phyloP scores from a whole-genome alignment of 345 rosid species.

The Salix arbutifolia region DNA sequence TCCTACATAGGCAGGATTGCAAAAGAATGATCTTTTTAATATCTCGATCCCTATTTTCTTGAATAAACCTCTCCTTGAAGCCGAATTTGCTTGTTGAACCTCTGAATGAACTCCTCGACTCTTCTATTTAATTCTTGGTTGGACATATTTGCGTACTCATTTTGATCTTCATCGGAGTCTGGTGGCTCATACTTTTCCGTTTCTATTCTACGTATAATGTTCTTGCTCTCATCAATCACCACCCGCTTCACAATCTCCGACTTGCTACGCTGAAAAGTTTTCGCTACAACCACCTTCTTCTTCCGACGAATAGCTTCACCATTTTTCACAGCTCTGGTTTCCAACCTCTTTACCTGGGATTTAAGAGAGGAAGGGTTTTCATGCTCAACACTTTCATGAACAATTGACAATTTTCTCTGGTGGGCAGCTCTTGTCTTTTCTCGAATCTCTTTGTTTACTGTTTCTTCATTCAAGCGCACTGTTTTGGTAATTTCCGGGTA shows the following conservation, averaged over 20 bases:
- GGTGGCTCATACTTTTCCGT: background rate
- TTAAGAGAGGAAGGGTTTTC: background rate
- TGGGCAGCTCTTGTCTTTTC: background rate
- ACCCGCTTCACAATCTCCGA: slow-evolving; percentile 38
- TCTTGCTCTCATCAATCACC: slow-evolving; percentile 28
- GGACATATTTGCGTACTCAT: slow-evolving; percentile 63
- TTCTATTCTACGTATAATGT: slow-evolving; percentile 16
- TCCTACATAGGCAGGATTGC: background rate
- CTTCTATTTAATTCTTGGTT: slow-evolving; percentile 64
- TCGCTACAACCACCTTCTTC: slow-evolving; percentile 7
- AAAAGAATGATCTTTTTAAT: background rate
- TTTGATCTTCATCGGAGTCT: slow-evolving; percentile 22
- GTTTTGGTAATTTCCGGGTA: slow-evolving; percentile 5
- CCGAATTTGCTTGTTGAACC: slow-evolving; percentile 54
- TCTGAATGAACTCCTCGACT: slow-evolving; percentile 69
- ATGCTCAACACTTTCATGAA: slow-evolving; percentile 8
- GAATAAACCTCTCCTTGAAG: slow-evolving; percentile 30
- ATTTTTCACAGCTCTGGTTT: background rate
- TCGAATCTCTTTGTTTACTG: background rate
- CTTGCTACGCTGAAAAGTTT: slow-evolving; percentile 27
- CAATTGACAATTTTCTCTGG: slow-evolving; percentile 1
- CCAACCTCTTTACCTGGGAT: slow-evolving; percentile 6
- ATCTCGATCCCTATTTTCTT: background rate
- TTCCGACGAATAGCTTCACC: slow-evolving; percentile 4
- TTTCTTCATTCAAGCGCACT: slow-evolving; percentile 4